Base-by-base conservation (phyloP, 148 eudicot species). In the Hydrangea macrophylla region DNA sequence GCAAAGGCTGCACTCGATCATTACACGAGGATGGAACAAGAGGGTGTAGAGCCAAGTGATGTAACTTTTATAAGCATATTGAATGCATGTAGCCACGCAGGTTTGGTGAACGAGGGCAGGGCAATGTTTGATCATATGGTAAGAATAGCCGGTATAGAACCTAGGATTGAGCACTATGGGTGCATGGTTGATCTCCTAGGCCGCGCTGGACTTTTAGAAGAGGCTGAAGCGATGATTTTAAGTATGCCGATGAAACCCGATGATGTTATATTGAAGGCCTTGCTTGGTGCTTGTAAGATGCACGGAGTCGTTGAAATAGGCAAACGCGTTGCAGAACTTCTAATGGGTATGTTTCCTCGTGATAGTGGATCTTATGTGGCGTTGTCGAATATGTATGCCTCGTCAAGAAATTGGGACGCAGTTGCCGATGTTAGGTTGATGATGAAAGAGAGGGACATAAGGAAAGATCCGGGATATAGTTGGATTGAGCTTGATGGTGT, bases 181-280 rank as follows among this genome's bases (percentile, higher is more conserved):
- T 90, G 96, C 63, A 80, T 87, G 88, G 87, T 85, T 64, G 90
- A 90, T 79, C 84, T 90, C 6, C 55, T 87, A 50, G 90, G 81
- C 26, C 85, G 90, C 50, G 85, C 82, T 9, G 88, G 90, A 13
- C 70, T 70, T 35, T 60, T 90, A 15, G 44, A 55, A 4, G 88
- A 90, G 57, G 96, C 92, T 27, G 86, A 80, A 71, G 73, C 70
- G 20, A 48, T 83, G 6, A 73, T 85, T 12, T 66, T 63, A 0
- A 64, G 62, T 10, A 90, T 90, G 96, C 88, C 87, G 3, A 62
- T 81, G 45, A 68, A 78, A 65, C 90, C 92, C 5, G 92, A 87
- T 62, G 92, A 80, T 58, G 90, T 86, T 35, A 78, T 85, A 57
- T 78, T 81, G 76, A 86, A 86, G 70, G 86, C 92, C 57, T 70